phyloP scores from a whole-genome alignment of 2,329 filamentous ascomycete species.

The Fusarium oligoseptatum region DNA sequence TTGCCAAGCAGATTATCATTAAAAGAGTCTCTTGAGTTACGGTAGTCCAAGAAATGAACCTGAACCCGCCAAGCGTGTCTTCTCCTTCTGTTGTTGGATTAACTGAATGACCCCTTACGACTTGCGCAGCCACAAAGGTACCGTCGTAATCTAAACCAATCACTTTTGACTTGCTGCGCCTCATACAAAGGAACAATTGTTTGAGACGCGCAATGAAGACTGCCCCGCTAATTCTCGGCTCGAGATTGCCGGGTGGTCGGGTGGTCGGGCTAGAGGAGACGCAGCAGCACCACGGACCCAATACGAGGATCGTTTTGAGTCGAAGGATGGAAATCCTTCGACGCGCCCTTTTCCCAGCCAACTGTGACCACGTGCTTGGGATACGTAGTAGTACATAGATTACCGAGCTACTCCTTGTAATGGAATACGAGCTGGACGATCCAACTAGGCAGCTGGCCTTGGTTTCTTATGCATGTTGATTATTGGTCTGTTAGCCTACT shows the following conservation, averaged over 20 bases:
- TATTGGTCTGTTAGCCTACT: neutral
- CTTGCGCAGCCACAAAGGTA: neutral
- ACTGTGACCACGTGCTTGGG: neutral
- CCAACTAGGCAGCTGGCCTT: neutral
- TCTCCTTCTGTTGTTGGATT: neutral
- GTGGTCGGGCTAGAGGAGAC: neutral
- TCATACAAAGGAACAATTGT: neutral
- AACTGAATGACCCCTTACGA: neutral
- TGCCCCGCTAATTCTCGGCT: neutral
- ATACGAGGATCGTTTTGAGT: neutral
- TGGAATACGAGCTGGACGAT: neutral
- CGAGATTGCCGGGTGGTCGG: neutral
- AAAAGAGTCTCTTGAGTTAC: neutral
- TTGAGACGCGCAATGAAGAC: neutral
- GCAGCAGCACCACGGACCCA: neutral
- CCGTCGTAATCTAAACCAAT: neutral
- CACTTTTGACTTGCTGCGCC: neutral
- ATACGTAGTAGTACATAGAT: neutral
- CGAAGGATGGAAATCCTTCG: neutral
- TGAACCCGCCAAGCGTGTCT: neutral
- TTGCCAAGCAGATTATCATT: neutral
- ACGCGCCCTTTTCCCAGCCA: neutral
- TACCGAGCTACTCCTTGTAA: neutral
- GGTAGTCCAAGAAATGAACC: neutral
- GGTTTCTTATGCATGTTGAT: neutral